Evolutionary conservation across 2,329 filamentous ascomycete species (phyloP), one percentile per base, ranked within the genome.

Genomic region (Diaporthe citrichinensis): DNA sequence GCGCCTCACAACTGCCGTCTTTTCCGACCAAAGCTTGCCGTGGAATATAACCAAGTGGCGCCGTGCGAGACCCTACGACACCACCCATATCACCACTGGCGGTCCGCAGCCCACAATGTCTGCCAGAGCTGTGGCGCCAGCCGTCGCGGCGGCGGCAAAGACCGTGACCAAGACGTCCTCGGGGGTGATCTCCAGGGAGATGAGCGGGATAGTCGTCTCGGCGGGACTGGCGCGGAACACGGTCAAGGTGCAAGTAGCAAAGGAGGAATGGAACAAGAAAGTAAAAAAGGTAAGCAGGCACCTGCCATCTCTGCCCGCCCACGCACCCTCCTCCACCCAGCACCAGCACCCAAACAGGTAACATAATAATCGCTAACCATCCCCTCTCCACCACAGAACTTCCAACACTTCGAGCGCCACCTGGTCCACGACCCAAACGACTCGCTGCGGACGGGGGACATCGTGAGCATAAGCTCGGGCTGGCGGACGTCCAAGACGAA

Each of bases 371-470:
- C 17, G 20, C 44, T 49, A 7, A 49, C 44, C 2, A 49, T 17
- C 44, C 69, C 34, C 74, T 58, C 44, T 34, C 8, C n/a, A 10
- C n/a, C 28, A 9, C 78, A 93, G 92, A 87, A 89, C 86, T 96
- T 94, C 83, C 89, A 92, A 80, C 86, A 89, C 59, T 90, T 90
- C 31, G 87, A 89, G 78, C 89, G 91, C 78, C 89, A 93, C 82
- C 90, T 96, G 41, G 94, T 96, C 51, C 93, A 95, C 86, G 94
- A 97, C 84, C 94, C 94, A 39, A 91, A 91, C 83, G 90, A 92
- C 79, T 95, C 93, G 36, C 89, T 95, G 51, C 89, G 92, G 75
- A 89, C 90, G 69, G 94, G 94, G 81, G 94, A 97, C 83, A 90
- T 96, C 4, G 91, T 97, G 39, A 89, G 91, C 77, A 94, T 96